Base-by-base conservation (phyloP, 106 monocot species). In the Dendrobium huoshanense region DNA sequence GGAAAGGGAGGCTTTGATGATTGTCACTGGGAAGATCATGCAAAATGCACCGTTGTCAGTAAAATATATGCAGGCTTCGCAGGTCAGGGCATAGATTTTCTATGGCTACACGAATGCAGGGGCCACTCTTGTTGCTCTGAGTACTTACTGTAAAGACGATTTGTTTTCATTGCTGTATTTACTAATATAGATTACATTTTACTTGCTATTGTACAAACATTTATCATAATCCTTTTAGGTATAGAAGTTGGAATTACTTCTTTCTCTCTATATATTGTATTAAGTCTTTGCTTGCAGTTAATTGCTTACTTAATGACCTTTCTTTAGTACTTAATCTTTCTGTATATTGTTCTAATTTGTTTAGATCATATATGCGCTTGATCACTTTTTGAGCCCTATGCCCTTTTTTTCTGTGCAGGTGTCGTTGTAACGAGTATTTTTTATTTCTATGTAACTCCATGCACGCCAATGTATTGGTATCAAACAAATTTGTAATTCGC, bases 121-220 rank as follows among this genome's bases (percentile, higher is more conserved):
- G 41, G 79, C 85, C 75, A 87, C 85, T 51, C 92, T 98, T 86
- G 27, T 91, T 83, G 89, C 98, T 80, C 94, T 98, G 84, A 95
- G 85, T 80, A 55, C 59, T 45, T 18, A 74, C 17, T 9, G 20
- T 64, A 13, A 18, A 2, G 64, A 20, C 2, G 4, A 18, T n/a
- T 64, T 64, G 2, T 64, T 64, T 64, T 64, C 18, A 7, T 64
- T 64, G 18, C n/a, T 64, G 22, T 64, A 64, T 22, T 64, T 64
- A 20, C 22, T 20, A 64, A 19, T 64, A 22, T 19, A 64, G 64
- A 64, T n/a, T 20, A 13, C 13, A 31, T 55, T 55, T 55, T 55
- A 7, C 55, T 55, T 17, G 10, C 17, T 15, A 10, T 9, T 3
- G 9, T 55, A 55, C 17, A 11, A 55, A 55, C 10, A 55, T 55